Conservation (phyloP, 352 stramenopile species). For the Saprolegnia diclina region DNA sequence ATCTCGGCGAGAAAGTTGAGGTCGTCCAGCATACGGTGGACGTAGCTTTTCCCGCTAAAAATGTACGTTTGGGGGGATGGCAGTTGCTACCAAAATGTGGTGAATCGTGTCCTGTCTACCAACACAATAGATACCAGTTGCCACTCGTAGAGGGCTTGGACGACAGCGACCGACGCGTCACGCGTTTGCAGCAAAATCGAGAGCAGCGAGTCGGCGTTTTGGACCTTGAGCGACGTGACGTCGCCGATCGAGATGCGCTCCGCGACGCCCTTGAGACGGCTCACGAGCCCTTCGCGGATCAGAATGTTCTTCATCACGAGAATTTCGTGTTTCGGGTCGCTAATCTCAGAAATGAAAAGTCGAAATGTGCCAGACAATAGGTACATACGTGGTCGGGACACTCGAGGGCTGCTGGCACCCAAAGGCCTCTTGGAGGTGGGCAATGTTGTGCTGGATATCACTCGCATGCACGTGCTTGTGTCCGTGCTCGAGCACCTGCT, state of each 20-base stretch:
- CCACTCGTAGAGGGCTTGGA: constrained; percentile 53
- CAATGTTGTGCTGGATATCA: constrained; percentile 5
- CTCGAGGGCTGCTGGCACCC: background rate
- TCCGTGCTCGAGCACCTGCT: constrained; percentile 27
- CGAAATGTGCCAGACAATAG: background rate
- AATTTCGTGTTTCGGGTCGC: constrained; percentile 33
- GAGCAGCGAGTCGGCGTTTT: constrained; percentile 49
- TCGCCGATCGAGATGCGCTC: constrained; percentile 28
- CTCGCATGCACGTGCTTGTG: background rate
- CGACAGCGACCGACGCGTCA: constrained; percentile 46
- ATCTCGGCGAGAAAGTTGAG: constrained; percentile 67
- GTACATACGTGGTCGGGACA: background rate
- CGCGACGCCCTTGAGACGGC: constrained; percentile 42
- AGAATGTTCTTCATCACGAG: constrained; percentile 50
- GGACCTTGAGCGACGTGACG: constrained; percentile 33
- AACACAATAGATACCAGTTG: constrained; percentile 34
- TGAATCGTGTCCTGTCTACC: background rate
- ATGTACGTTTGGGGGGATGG: constrained; percentile 33
- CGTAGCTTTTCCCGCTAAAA: constrained; percentile 59
- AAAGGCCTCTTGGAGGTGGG: constrained; percentile 9
- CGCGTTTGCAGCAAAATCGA: constrained; percentile 60
- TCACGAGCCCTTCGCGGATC: constrained; percentile 55
- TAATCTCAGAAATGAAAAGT: background rate
- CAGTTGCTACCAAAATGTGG: background rate
- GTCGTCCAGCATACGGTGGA: constrained; percentile 64